phyloP scores from a whole-genome alignment of 1,284 basidiomycete species.

The Irpex rosettiformis region DNA sequence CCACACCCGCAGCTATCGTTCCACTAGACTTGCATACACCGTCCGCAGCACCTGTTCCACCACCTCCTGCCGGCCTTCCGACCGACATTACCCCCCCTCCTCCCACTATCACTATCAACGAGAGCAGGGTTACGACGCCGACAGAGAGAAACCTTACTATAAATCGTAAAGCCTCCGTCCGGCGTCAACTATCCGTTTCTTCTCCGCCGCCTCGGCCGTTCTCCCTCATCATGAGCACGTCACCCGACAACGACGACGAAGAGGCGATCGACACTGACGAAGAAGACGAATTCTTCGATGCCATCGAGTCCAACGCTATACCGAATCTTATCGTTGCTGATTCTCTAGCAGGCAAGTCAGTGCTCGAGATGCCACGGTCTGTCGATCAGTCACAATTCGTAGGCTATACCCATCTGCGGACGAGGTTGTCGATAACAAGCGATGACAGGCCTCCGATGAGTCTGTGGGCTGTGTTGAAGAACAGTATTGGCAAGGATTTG shows the following conservation, averaged over 20 bases:
- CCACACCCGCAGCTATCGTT: constrained; percentile 12
- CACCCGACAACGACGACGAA: constrained; percentile 31
- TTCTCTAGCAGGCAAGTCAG: constrained; percentile 39
- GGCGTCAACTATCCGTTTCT: not conserved
- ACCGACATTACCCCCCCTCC: not conserved
- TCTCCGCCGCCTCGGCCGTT: constrained; percentile 11
- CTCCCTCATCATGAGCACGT: constrained; percentile 17
- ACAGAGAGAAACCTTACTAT: constrained; percentile 5
- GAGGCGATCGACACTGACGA: constrained; percentile 71
- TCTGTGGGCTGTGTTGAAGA: constrained; percentile 95
- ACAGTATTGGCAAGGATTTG: constrained; percentile 95
- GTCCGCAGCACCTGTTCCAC: not conserved
- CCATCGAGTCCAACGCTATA: constrained; percentile 81
- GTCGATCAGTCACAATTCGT: constrained; percentile 53
- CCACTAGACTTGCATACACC: constrained; percentile 5
- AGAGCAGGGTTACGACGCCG: not conserved
- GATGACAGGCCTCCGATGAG: constrained; percentile 90
- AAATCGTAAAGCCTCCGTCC: not conserved
- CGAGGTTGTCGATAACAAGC: constrained; percentile 61
- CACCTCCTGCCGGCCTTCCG: not conserved
- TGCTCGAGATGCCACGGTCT: constrained; percentile 26
- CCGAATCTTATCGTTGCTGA: constrained; percentile 73
- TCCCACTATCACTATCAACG: not conserved
- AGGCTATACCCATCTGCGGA: constrained; percentile 72
- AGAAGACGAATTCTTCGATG: constrained; percentile 98